These are phyloP conservation scores for Trichoderma simmonsii DNA, from an alignment of 2,329 filamentous ascomycete species.

Conservation along the genomic window DNA sequence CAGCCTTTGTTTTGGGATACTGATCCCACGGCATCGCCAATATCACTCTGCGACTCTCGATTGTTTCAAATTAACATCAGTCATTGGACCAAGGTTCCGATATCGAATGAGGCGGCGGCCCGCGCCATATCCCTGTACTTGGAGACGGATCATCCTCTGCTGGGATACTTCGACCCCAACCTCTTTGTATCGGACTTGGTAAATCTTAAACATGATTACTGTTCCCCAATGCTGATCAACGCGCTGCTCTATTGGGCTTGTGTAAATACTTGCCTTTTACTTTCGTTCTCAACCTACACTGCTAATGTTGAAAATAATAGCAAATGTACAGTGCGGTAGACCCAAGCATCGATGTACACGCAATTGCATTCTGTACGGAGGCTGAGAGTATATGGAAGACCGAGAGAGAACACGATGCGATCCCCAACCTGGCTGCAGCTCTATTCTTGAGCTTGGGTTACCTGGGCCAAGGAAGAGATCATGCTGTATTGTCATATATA, in stretches of 20 bases:
- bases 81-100: constrained; percentile 34
- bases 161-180: constrained; percentile 36
- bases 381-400: constrained; percentile 28
- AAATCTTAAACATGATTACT: constrained; percentile 23
- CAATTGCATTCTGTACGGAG: constrained; percentile 25
- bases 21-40: not conserved
- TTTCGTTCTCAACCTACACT: too few relatives aligned
- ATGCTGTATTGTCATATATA: constrained; percentile 32
- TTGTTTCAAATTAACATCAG: not conserved
- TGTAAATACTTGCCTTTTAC: constrained; percentile 25
- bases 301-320: constrained; percentile 21
- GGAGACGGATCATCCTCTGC: constrained; percentile 37
- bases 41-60: not conserved
- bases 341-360: constrained; percentile 20
- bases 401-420: constrained; percentile 23
- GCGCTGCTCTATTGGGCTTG: constrained; percentile 34
- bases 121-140: constrained; percentile 37
- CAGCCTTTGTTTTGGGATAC: not conserved
- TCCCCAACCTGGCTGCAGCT: constrained; percentile 31
- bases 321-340: constrained; percentile 37
- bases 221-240: constrained; percentile 34
- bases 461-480: constrained; percentile 35
- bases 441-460: constrained; percentile 35
- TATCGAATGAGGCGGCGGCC: constrained; percentile 31
- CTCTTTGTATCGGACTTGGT: constrained; percentile 37